Base-by-base conservation (phyloP, 2,329 filamentous ascomycete species). In the Paecilomyces variotii region DNA sequence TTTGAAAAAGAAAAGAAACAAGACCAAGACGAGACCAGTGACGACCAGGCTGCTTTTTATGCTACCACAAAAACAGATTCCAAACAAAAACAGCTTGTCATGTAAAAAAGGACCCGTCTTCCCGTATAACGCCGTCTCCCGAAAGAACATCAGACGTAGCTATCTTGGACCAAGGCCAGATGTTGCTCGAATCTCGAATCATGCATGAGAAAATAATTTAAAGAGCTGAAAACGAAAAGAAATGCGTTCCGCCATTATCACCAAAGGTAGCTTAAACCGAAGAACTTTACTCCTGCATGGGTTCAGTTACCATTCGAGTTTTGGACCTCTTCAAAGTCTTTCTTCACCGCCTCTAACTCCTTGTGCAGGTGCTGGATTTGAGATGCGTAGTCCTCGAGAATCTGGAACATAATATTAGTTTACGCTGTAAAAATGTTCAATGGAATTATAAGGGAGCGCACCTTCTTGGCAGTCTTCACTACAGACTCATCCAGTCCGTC, bases 381-480 rank as follows among this genome's bases (percentile, higher is more conserved):
- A 25, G 74, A 71, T 56, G 78, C 75, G 63, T 81, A 81, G 59
- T 79, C 77, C 61, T 79, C 77, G 57, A 81, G 70, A 60, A 80
- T 79, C 79, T 81, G 59, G 27, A 26, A 35, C 11, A 39, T 14
- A 24, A 57, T 69, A 60, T 63, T 30, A 61, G 55, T 49, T 9
- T 30, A 27, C 11, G 55, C 49, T 35, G 3, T 51, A 7, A 34
- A 25, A 27, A 14, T 25, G 26, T 14, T 19, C 52, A 30, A 12
- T 14, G 10, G 58, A 35, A 14, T 2, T 11, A 3, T 12, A 2
- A 27, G 14, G 6, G 10, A 5, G 35, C 60, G 76, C 55, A 85
- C 83, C 81, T 87, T 85, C 68, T 83, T 84, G 50, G 84, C 78
- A 59, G 79, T 80, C 72, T 80, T 82, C 69, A 86, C 75, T 4